These are phyloP conservation scores for Fraxinus ornus DNA, from an alignment of 305 asterid species.

Conservation along the genomic window DNA sequence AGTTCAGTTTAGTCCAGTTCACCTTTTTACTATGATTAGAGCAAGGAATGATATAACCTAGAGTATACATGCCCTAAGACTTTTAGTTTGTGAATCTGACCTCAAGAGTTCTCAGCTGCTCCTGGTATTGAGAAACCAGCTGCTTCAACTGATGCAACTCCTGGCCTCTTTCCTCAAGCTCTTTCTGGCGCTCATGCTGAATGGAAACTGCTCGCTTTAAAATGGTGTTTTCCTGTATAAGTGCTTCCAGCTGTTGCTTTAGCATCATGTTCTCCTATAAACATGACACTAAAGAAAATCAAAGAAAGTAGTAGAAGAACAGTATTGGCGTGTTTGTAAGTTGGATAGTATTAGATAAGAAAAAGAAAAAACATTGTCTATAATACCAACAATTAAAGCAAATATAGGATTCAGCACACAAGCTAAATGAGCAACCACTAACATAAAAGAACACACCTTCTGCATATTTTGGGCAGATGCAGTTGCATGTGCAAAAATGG, in stretches of 20 bases:
- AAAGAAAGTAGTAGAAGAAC: slow-evolving; percentile 3
- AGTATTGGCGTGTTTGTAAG: slow-evolving; percentile 14
- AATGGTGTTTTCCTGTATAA: slow-evolving; percentile 69
- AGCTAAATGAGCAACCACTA: slow-evolving; percentile 1
- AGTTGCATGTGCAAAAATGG: slow-evolving; percentile 57
- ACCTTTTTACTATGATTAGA: neutral
- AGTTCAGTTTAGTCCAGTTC: slow-evolving; percentile 4
- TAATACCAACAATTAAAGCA: slow-evolving; percentile 5
- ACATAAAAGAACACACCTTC: slow-evolving; percentile 37
- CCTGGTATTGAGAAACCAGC: slow-evolving; percentile 82
- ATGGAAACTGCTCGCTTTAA: slow-evolving; percentile 73
- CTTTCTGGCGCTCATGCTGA: slow-evolving; percentile 91
- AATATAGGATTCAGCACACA: slow-evolving; percentile 1
- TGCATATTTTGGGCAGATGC: slow-evolving; percentile 48
- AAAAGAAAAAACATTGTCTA: neutral
- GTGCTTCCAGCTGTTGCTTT: slow-evolving; percentile 75
- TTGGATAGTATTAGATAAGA: slow-evolving; percentile 2
- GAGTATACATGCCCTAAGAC: neutral
- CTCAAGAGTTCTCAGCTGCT: slow-evolving; percentile 95
- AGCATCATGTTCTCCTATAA: slow-evolving; percentile 62
- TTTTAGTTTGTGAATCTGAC: slow-evolving; percentile 34
- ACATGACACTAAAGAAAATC: slow-evolving; percentile 1
- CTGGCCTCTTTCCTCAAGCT: slow-evolving; percentile 66
- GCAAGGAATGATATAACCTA: neutral
- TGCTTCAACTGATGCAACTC: slow-evolving; percentile 86